These are phyloP conservation scores for Debaryomyces prosopidis DNA, from an alignment of 805 yeast species.

Conservation along the genomic window DNA sequence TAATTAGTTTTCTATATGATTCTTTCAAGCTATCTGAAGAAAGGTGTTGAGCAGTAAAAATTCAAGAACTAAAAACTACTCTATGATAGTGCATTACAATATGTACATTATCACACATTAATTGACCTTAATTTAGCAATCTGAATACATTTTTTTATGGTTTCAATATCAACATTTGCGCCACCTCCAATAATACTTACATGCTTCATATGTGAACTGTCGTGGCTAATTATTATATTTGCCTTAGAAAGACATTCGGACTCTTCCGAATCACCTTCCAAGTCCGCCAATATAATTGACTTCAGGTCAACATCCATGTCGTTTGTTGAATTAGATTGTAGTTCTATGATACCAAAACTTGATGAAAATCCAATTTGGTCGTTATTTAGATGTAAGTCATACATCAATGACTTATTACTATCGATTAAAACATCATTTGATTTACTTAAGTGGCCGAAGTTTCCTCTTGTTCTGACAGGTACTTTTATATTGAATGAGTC, in stretches of 20 bases:
- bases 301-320: conserved; percentile 29
- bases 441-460: conserved; percentile 48
- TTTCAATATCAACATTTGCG: conserved; percentile 46
- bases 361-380: conserved; percentile 44
- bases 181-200: conserved; percentile 53
- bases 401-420: conserved; percentile 26
- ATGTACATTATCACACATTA: conserved; percentile 13
- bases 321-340: conserved; percentile 31
- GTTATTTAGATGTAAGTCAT: conserved; percentile 39
- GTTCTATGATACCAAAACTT: conserved; percentile 60
- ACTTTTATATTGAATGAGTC: conserved; percentile 57
- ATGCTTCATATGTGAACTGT: conserved; percentile 23
- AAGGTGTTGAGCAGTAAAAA: no score
- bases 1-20: no score
- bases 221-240: conserved; percentile 37
- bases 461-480: conserved; percentile 53
- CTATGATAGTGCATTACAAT: background rate
- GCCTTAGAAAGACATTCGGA: conserved; percentile 54
- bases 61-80: no score
- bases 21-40: no score
- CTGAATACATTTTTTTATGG: conserved; percentile 47
- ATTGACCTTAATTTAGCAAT: conserved; percentile 50
- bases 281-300: conserved; percentile 61
- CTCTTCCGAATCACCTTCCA: conserved; percentile 87
- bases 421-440: conserved; percentile 52